Base-by-base conservation (phyloP, 2,329 filamentous ascomycete species). In the Aureobasidium sp. region DNA sequence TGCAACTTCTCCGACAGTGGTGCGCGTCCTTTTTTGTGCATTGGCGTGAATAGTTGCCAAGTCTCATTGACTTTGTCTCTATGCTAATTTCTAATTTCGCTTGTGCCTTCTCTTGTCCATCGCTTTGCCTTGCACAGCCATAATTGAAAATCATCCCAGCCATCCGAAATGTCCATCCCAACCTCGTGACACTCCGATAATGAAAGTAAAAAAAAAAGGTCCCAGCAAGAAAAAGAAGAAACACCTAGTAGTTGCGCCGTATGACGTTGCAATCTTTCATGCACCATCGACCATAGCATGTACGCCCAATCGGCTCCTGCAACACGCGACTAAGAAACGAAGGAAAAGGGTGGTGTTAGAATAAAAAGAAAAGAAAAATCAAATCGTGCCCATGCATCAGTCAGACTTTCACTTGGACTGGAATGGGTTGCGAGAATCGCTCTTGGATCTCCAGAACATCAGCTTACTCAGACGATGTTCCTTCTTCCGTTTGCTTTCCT, bases 361-460 rank as follows among this genome's bases (percentile, higher is more conserved):
- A 49, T n/a, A 16, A 39, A 35, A 24, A 35, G n/a, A 29, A 38
- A 35, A 39, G 30, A 29, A 25, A n/a, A 30, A n/a, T 11, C 38
- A 49, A 34, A 29, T 49, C 45, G 17, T 49, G 32, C 45, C 34
- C 45, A 38, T 2, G 16, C 30, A 19, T 4, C 4, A 21, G 12
- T 34, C 45, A 19, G 12, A 34, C 24, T 22, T 24, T 41, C 27
- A 51, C 37, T 51, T 41, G 37, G 48, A 34, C n/a, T 51, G 48
- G 21, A 51, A 47, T n/a, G 42, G 48, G 41, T 49, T 51, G 42
- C 53, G 53, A 19, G 45, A 41, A 38, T 48, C 49, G 27, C 52
- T 60, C 62, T 77, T 81, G 8, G 76, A 74, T 69, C 85, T 88
- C 85, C 85, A 90, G 67, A 90, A 90, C 76, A 89, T 82, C 72